Evolutionary conservation across 306 rosid species (phyloP).

Genomic region (Trifolium repens): DNA sequence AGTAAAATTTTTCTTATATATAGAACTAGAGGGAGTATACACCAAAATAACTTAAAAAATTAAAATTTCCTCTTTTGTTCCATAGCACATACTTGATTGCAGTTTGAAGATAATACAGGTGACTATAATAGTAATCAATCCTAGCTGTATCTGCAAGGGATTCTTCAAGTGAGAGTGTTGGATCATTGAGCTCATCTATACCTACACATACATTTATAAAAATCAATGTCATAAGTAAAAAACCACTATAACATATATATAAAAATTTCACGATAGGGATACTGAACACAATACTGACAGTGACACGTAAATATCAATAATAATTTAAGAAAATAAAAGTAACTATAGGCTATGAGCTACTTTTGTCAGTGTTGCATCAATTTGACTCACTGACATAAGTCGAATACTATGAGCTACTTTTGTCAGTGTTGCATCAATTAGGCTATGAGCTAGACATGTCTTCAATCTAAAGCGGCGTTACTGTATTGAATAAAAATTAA

Average conservation of each 20-base stretch:
- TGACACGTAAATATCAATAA: not conserved
- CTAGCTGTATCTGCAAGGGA: constrained; percentile 53
- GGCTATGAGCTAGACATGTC: not conserved
- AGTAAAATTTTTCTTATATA: too few species aligned
- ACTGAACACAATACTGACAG: not conserved
- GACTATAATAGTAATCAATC: constrained; percentile 46
- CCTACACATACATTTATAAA: constrained; percentile 40
- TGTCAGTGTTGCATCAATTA: too few species aligned
- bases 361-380: too few species aligned
- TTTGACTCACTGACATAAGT: too few species aligned
- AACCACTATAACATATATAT: not conserved
- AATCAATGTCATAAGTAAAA: not conserved
- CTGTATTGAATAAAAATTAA: not conserved
- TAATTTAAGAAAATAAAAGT: not conserved
- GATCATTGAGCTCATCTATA: constrained; percentile 52
- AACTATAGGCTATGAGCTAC: not conserved
- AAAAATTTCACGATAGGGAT: too few species aligned
- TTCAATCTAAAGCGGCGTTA: not conserved
- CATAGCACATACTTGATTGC: constrained; percentile 51
- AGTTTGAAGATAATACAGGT: constrained; percentile 46
- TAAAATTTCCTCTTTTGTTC: not conserved
- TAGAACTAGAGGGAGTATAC: too few species aligned
- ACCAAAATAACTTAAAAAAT: not conserved
- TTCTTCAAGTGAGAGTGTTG: constrained; percentile 43
- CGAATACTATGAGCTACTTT: not conserved